These are phyloP conservation scores for Spencermartinsiella europaea DNA, from an alignment of 805 yeast species.

Conservation along the genomic window DNA sequence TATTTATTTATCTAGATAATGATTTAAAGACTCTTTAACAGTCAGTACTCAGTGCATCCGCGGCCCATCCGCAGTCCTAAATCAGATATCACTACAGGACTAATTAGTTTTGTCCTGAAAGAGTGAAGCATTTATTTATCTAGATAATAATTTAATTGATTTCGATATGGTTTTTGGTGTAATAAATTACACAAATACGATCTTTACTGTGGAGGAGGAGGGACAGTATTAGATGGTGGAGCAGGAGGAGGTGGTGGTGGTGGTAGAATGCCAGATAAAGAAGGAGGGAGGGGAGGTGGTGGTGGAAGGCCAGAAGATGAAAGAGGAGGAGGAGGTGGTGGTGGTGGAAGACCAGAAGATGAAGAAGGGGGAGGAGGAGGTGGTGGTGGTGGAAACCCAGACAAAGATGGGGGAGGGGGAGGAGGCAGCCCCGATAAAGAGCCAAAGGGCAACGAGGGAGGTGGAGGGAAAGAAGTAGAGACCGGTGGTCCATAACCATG, in stretches of 20 bases:
- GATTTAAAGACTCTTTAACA: too few species aligned
- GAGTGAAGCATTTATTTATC: too few species aligned
- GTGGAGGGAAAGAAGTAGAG: conserved; percentile 1
- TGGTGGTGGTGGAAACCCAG: conserved; percentile 4
- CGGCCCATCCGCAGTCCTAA: too few species aligned
- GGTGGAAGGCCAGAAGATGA: conserved; percentile 4
- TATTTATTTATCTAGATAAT: too few species aligned
- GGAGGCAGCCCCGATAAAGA: conserved; percentile 11
- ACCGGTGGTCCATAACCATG: conserved; percentile 5
- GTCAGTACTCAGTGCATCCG: too few species aligned
- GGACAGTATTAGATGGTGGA: too few species aligned
- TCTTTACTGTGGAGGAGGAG: too few species aligned
- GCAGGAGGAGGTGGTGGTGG: conserved; percentile 11
- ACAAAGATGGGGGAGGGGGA: conserved; percentile 20
- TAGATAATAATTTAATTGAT: too few species aligned
- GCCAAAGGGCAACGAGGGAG: conserved; percentile 11
- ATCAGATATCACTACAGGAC: too few species aligned
- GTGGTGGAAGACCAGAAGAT: conserved; percentile 6
- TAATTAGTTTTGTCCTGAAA: too few species aligned
- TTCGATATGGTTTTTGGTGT: too few species aligned
- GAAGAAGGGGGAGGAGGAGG: conserved; percentile 9
- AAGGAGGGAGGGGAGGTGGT: conserved; percentile 7
- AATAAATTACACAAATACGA: too few species aligned
- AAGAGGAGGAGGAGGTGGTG: conserved; percentile 7
- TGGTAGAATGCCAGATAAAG: conserved; percentile 3